These are phyloP conservation scores for Apiospora koreana DNA, from an alignment of 2,329 filamentous ascomycete genomes.

Conservation along the genomic window DNA sequence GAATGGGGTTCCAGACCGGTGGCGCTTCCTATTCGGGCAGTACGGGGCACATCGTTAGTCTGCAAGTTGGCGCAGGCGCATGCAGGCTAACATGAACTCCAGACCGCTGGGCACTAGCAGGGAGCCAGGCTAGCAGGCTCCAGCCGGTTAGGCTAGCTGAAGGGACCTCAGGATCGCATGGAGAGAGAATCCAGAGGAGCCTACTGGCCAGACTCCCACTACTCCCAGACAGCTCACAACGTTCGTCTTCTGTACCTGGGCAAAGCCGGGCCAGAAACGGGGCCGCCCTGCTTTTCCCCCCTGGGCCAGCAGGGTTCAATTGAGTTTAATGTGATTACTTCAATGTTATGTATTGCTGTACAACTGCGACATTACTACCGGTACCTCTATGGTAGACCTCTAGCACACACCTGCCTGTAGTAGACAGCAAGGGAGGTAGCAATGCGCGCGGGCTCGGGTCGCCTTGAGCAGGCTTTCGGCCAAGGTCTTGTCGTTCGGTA, in stretches of 20 bases:
- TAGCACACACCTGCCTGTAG: too few species aligned
- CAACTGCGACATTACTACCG: not conserved
- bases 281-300: too few species aligned
- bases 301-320: not conserved
- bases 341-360: not conserved
- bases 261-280: too few species aligned
- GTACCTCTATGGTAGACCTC: not conserved
- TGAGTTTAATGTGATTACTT: not conserved
- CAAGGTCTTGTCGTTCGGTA: not conserved
- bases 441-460: constrained; percentile 2
- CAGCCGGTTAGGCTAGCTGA: not conserved
- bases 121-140: not conserved
- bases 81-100: not conserved
- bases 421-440: not conserved
- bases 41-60: not conserved
- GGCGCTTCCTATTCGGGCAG: not conserved
- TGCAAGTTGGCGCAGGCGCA: not conserved
- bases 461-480: not conserved
- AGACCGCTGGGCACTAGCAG: not conserved
- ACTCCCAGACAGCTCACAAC: not conserved
- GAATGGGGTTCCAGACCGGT: not conserved
- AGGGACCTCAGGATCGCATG: too few species aligned
- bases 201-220: too few species aligned
- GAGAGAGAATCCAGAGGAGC: too few species aligned
- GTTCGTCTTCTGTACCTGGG: not conserved